Percentiles rank a stretch among this genome's conserved stretches.
Evolutionary conservation across 1,284 basidiomycete species (phyloP).

Genomic region (Quambalaria eucalypti): DNA sequence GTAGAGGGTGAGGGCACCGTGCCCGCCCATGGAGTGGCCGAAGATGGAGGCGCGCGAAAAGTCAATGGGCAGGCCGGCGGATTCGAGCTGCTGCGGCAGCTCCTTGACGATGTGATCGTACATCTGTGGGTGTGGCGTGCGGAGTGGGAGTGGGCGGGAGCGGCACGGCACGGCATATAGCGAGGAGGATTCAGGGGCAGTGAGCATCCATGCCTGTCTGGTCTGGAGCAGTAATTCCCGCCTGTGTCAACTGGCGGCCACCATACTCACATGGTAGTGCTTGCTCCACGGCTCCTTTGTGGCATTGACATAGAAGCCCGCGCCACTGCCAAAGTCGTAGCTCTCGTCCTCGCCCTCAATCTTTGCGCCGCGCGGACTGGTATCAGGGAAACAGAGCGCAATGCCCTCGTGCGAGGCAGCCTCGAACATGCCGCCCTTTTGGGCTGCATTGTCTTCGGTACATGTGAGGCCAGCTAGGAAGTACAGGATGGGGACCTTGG

Average conservation of each 20-base stretch:
- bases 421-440: slow-evolving; percentile 39
- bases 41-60: slow-evolving; percentile 24
- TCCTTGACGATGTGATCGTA: slow-evolving; percentile 34
- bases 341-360: slow-evolving; percentile 71
- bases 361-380: slow-evolving; percentile 84
- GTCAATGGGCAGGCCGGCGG: slow-evolving; percentile 27
- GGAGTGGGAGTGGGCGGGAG: neutral
- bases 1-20: slow-evolving; percentile 86
- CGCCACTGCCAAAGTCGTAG: slow-evolving; percentile 55
- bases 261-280: slow-evolving; percentile 17
- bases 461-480: slow-evolving; percentile 91
- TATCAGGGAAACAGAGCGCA: slow-evolving; percentile 90
- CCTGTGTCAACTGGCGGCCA: neutral
- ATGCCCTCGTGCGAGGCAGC: slow-evolving; percentile 53
- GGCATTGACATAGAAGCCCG: slow-evolving; percentile 44
- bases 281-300: slow-evolving; percentile 35
- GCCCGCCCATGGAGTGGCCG: slow-evolving; percentile 73
- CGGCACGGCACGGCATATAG: neutral
- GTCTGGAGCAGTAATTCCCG: neutral
- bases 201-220: too few species aligned
- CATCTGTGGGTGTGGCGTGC: slow-evolving; percentile 13
- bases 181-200: too few species aligned
- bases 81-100: slow-evolving; percentile 20
- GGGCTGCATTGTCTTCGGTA: slow-evolving; percentile 78
- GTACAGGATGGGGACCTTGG: slow-evolving; percentile 66